These are phyloP conservation scores for Dryas octopetala DNA, from an alignment of 306 rosid genomes.

Conservation along the genomic window DNA sequence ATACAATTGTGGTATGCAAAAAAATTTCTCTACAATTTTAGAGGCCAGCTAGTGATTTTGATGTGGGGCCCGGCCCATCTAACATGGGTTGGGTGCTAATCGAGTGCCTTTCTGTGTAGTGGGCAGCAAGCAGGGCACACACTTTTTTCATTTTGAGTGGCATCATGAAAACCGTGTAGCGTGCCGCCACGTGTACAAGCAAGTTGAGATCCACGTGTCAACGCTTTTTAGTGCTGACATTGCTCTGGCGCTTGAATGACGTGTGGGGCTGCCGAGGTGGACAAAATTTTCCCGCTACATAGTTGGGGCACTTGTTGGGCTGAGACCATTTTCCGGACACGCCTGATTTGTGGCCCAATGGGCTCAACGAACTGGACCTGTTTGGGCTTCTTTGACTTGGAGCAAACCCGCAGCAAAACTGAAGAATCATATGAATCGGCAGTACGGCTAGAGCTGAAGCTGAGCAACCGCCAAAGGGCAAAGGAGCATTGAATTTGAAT, in stretches of 20 bases:
- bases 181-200: neutral
- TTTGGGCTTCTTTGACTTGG: neutral
- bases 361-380: neutral
- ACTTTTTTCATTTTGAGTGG: neutral
- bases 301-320: too few relatives aligned
- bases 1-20: too few relatives aligned
- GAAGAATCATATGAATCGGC: neutral
- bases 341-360: neutral
- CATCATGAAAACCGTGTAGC: neutral
- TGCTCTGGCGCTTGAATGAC: neutral
- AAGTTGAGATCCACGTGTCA: neutral
- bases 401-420: neutral
- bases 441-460: neutral
- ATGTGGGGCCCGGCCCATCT: too few relatives aligned
- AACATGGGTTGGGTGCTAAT: neutral
- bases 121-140: neutral
- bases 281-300: neutral
- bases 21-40: too few relatives aligned
- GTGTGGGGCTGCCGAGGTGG: neutral
- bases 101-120: neutral
- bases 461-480: neutral
- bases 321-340: too few relatives aligned
- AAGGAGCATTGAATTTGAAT: neutral
- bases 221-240: neutral
- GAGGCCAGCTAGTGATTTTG: too few relatives aligned